Evolutionary conservation across 129 eudicot species (phyloP).

Genomic region (Helianthus tuberosus): DNA sequence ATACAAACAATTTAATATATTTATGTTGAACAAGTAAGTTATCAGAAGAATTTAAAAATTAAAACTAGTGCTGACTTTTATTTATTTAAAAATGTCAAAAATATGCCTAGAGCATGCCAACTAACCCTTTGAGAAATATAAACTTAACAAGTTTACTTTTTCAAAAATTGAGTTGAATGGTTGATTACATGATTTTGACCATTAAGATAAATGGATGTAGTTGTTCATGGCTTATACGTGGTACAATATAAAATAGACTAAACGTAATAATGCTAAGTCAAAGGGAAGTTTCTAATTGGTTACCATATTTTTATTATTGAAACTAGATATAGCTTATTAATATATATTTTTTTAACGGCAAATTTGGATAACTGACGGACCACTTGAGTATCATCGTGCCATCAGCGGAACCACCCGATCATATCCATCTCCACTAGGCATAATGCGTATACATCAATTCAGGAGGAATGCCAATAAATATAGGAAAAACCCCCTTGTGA

Average conservation of each 20-base stretch:
- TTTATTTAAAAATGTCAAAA: not conserved
- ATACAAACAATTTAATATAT: not conserved
- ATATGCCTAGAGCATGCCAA: not conserved
- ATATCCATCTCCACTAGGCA: no score
- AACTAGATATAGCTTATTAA: no score
- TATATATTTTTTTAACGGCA: no score
- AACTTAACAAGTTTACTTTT: not conserved
- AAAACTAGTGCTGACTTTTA: not conserved
- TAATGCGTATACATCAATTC: no score
- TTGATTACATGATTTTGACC: not conserved
- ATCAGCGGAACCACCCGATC: no score
- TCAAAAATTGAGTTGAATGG: conserved; percentile 2
- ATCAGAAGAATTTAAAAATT: not conserved
- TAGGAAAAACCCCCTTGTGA: no score
- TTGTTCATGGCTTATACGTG: not conserved
- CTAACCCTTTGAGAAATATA: not conserved
- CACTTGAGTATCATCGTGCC: no score
- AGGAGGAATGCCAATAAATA: no score
- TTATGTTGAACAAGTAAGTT: not conserved
- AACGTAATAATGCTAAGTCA: not conserved
- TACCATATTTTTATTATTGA: not conserved
- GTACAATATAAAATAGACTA: not conserved
- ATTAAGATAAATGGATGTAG: not conserved
- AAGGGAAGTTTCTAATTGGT: not conserved
- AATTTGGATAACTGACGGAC: no score